Conservation (phyloP, 2,329 filamentous ascomycete species). For the Alternaria sp. region DNA sequence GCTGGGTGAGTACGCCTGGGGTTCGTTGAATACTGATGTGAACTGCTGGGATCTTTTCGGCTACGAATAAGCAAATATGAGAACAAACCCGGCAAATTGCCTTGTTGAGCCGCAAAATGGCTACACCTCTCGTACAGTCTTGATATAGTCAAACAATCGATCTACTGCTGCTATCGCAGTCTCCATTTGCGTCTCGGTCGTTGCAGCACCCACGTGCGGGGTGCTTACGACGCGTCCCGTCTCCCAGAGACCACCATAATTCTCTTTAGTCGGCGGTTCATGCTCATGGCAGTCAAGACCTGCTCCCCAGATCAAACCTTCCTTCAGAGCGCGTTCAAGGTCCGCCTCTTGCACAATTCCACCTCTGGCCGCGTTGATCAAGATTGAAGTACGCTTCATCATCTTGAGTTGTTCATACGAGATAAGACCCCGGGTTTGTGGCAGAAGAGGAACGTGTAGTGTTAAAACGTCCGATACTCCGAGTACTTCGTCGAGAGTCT, state of each 20-base stretch:
- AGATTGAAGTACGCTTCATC: constrained; percentile 55
- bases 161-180: constrained; percentile 52
- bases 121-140: not conserved
- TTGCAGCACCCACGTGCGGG: constrained; percentile 62
- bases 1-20: constrained; percentile 47
- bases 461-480: constrained; percentile 30
- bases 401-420: constrained; percentile 49
- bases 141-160: constrained; percentile 25
- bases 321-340: constrained; percentile 54
- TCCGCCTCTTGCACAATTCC: constrained; percentile 60
- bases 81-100: not conserved
- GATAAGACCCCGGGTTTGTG: constrained; percentile 42
- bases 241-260: constrained; percentile 52
- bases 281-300: constrained; percentile 60
- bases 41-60: not conserved
- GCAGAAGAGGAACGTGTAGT: constrained; percentile 33
- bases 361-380: constrained; percentile 59
- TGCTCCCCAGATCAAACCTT: constrained; percentile 56
- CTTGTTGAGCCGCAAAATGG: not conserved
- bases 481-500: constrained; percentile 25
- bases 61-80: not conserved
- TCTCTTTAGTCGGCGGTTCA: constrained; percentile 56
- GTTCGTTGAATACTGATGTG: constrained; percentile 20
- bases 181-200: constrained; percentile 50
- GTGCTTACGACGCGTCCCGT: constrained; percentile 59